These are phyloP conservation scores for Fraxinus americana DNA, from an alignment of 257 asterid genomes.

Conservation along the genomic window DNA sequence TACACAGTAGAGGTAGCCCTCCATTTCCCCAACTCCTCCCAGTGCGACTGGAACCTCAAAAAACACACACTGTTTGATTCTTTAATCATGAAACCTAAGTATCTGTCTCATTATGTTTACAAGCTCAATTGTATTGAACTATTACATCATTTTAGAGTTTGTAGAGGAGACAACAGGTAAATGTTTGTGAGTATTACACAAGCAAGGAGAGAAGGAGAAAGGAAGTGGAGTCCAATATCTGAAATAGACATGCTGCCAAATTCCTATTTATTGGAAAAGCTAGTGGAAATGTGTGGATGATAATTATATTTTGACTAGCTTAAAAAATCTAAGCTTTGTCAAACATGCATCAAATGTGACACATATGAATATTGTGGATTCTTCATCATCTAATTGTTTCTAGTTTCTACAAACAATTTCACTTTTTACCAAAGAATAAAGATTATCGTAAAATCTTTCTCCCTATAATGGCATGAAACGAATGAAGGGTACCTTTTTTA, in stretches of 20 bases:
- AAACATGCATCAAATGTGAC: not conserved
- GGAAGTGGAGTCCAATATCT: not conserved
- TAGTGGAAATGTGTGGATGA: too few relatives aligned
- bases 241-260: not conserved
- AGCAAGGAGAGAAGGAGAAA: not conserved
- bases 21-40: not conserved
- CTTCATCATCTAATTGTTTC: not conserved
- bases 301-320: too few relatives aligned
- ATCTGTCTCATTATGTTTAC: not conserved
- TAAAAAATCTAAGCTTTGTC: too few relatives aligned
- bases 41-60: not conserved
- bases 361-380: not conserved
- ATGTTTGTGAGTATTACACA: not conserved
- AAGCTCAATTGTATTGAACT: not conserved
- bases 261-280: not conserved
- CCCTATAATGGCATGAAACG: not conserved
- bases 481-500: slow-evolving; percentile 64
- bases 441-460: not conserved
- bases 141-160: not conserved
- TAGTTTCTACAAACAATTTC: not conserved
- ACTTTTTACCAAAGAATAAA: not conserved
- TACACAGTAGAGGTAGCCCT: not conserved
- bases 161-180: not conserved
- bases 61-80: not conserved
- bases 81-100: not conserved